Evolutionary conservation across 257 asterid genomes (phyloP).

Genomic region (Salvia miltiorrhiza): DNA sequence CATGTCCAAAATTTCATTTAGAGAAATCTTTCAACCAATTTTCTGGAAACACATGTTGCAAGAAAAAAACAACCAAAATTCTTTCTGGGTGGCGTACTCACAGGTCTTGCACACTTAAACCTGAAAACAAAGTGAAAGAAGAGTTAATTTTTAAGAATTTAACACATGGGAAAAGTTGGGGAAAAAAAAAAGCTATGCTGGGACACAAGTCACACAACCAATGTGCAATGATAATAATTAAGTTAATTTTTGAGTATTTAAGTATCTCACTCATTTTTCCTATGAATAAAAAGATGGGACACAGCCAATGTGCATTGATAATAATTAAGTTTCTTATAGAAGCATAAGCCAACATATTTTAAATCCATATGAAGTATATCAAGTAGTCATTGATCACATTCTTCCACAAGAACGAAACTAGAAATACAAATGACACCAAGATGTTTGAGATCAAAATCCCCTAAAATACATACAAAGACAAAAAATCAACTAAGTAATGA

Average conservation of each 20-base stretch:
- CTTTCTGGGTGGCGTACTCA: slow-evolving; percentile 10
- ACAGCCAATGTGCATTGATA: neutral
- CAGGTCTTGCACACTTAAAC: slow-evolving; percentile 43
- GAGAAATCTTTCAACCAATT: neutral
- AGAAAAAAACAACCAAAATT: neutral
- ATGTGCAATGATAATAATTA: too few species aligned
- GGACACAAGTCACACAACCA: neutral
- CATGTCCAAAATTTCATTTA: neutral
- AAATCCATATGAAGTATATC: neutral
- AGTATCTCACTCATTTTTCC: neutral
- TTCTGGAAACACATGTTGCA: neutral
- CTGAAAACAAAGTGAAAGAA: slow-evolving; percentile 4
- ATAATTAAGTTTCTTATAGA: neutral
- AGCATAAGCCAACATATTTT: neutral
- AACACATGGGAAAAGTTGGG: neutral
- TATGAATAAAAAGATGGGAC: neutral
- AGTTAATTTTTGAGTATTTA: too few species aligned
- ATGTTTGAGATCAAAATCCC: neutral
- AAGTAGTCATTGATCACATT: too few species aligned
- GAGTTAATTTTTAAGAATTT: neutral
- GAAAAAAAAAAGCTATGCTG: too few species aligned
- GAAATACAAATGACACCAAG: neutral
- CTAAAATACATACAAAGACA: neutral
- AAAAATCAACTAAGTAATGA: neutral
- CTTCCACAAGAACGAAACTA: neutral